phyloP scores from a whole-genome alignment of 805 yeast genomes.

The Candida chauliodis region DNA sequence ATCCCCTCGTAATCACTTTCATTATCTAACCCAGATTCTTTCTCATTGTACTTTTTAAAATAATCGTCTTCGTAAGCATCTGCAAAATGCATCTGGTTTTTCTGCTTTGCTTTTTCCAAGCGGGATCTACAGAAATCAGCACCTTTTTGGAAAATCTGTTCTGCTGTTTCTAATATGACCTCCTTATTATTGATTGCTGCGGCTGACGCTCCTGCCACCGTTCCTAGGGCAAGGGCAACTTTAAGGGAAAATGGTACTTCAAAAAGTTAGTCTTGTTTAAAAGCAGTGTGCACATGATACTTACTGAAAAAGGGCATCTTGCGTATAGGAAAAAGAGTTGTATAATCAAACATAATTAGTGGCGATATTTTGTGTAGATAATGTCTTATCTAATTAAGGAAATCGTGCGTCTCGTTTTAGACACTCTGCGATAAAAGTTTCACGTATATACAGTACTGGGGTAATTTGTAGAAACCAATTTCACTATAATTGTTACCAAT shows the following conservation, averaged over 20 bases:
- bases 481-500: too few species aligned
- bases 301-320: conserved; percentile 9
- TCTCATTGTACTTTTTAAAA: conserved; percentile 8
- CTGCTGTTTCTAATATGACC: conserved; percentile 26
- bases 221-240: conserved; percentile 30
- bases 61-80: conserved; percentile 15
- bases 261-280: conserved; percentile 10
- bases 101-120: conserved; percentile 16
- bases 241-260: conserved; percentile 33
- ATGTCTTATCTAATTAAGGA: background rate
- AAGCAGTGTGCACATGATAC: too few species aligned
- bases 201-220: conserved; percentile 31
- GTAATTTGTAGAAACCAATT: too few species aligned
- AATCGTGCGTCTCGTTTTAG: too few species aligned
- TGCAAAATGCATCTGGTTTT: conserved; percentile 18
- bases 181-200: conserved; percentile 29
- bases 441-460: too few species aligned
- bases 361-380: background rate
- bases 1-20: conserved; percentile 15
- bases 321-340: background rate
- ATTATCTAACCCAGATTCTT: conserved; percentile 5
- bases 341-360: too few species aligned
- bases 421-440: too few species aligned
- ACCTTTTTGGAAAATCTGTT: conserved; percentile 24
- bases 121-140: conserved; percentile 25